These are phyloP conservation scores for Nakazawaea laoshanensis DNA, from an alignment of 805 yeast species.

Conservation along the genomic window DNA sequence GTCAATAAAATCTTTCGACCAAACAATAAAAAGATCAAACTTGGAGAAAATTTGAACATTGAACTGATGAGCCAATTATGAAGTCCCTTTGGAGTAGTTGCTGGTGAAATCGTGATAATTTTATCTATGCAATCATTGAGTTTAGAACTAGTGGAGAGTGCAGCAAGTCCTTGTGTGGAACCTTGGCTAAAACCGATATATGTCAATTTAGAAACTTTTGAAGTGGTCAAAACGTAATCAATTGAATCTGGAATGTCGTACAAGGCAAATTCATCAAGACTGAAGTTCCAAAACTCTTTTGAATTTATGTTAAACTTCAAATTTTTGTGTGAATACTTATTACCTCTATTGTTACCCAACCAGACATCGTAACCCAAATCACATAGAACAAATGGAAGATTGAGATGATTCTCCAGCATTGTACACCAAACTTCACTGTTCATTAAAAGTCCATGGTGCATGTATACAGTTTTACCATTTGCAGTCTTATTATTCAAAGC, in stretches of 20 bases:
- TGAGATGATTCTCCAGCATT: conserved; percentile 28
- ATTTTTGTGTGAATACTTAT: conserved; percentile 85
- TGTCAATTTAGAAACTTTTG: conserved; percentile 35
- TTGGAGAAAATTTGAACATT: conserved; percentile 69
- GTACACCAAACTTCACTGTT: conserved; percentile 62
- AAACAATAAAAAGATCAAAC: conserved; percentile 59
- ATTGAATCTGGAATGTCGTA: conserved; percentile 84
- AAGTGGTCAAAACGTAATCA: conserved; percentile 53
- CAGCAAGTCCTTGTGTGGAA: conserved; percentile 86
- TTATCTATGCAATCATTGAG: conserved; percentile 46
- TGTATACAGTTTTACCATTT: conserved; percentile 50
- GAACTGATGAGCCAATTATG: conserved; percentile 61
- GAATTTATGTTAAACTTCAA: conserved; percentile 27
- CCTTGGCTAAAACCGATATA: conserved; percentile 94
- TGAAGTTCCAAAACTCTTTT: conserved; percentile 76
- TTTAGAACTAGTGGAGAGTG: conserved; percentile 56
- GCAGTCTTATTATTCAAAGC: conserved; percentile 10
- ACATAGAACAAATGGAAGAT: conserved; percentile 64
- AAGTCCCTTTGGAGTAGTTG: conserved; percentile 84
- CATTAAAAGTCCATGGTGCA: conserved; percentile 89
- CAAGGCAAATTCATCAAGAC: conserved; percentile 85
- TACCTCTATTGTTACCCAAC: conserved; percentile 89
- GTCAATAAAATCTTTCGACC: conserved; percentile 71
- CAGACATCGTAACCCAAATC: conserved; percentile 89
- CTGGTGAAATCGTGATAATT: conserved; percentile 87